A percentile compares a stretch with the other conserved stretches of the same genome.
These are phyloP conservation scores for Pogostemon cablin DNA, from an alignment of 257 asterid species.

Conservation along the genomic window DNA sequence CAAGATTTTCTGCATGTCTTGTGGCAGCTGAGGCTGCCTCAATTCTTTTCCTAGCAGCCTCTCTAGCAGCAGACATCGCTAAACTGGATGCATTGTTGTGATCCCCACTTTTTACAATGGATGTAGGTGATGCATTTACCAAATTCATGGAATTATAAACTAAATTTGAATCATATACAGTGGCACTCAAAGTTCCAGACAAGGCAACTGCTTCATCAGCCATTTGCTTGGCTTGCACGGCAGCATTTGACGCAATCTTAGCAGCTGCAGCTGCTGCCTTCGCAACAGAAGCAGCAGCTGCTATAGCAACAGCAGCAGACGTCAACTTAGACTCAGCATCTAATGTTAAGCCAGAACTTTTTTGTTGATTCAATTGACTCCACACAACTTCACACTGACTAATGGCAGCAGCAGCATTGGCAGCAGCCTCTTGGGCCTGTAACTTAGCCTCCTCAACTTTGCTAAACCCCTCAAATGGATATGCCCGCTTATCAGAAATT, in stretches of 20 bases:
- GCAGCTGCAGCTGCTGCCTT: conserved; percentile 99
- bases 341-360: conserved; percentile 54
- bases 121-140: conserved; percentile 61
- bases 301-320: conserved; percentile 87
- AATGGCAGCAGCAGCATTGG: conserved; percentile 75
- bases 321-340: conserved; percentile 75
- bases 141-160: conserved; percentile 41
- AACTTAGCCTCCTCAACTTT: conserved; percentile 82
- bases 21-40: conserved; percentile 98
- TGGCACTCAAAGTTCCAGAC: conserved; percentile 40
- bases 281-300: conserved; percentile 96
- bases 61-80: conserved; percentile 80
- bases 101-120: conserved; percentile 58
- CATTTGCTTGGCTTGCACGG: conserved; percentile 81
- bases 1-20: conserved; percentile 90
- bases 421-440: conserved; percentile 86
- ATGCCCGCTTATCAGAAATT: conserved; percentile 49
- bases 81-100: conserved; percentile 53
- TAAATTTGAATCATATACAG: conserved; percentile 32
- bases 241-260: conserved; percentile 84
- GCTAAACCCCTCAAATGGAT: conserved; percentile 46
- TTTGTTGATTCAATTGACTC: conserved; percentile 71
- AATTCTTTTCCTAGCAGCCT: conserved; percentile 86
- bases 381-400: conserved; percentile 80
- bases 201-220: conserved; percentile 70